These are phyloP conservation scores for Aulographum hederae DNA, from an alignment of 2,329 filamentous ascomycete species.

Conservation along the genomic window DNA sequence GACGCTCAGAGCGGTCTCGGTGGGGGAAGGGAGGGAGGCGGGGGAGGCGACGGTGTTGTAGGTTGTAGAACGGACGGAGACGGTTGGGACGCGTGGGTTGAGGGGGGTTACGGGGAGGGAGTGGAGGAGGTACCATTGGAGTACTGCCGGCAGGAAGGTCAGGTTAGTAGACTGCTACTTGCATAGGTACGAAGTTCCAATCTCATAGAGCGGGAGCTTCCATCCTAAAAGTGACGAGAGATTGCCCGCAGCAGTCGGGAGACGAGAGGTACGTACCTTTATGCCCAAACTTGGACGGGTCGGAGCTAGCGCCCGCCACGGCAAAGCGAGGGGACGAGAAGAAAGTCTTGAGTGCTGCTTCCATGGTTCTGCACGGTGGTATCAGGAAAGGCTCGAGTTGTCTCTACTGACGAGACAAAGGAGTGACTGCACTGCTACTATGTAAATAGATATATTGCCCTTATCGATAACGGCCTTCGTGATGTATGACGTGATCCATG, in stretches of 20 bases:
- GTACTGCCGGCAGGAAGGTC: too few relatives aligned
- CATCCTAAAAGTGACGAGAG: too few relatives aligned
- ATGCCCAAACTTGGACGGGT: constrained; percentile 72
- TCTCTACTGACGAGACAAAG: too few relatives aligned
- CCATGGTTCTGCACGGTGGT: constrained; percentile 34
- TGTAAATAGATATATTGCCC: too few relatives aligned
- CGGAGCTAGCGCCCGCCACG: constrained; percentile 76
- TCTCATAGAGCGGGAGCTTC: background rate
- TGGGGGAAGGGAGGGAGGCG: constrained; percentile 43
- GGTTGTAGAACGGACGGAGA: constrained; percentile 40
- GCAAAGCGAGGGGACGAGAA: constrained; percentile 67
- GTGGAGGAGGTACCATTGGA: constrained; percentile 73
- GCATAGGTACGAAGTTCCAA: too few relatives aligned
- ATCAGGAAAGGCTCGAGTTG: too few relatives aligned
- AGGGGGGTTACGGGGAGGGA: constrained; percentile 62
- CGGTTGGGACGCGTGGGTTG: constrained; percentile 52
- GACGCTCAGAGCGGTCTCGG: constrained; percentile 59
- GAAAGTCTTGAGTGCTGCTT: constrained; percentile 57
- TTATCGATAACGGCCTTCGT: too few relatives aligned
- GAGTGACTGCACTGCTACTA: too few relatives aligned
- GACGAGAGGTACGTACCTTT: constrained; percentile 39
- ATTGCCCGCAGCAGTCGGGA: too few relatives aligned
- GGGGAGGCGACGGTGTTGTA: constrained; percentile 50
- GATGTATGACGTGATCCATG: too few relatives aligned
- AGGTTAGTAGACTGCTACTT: too few relatives aligned